phyloP scores from a whole-genome alignment of 106 monocot species.

The Phalaenopsis aphrodite region DNA sequence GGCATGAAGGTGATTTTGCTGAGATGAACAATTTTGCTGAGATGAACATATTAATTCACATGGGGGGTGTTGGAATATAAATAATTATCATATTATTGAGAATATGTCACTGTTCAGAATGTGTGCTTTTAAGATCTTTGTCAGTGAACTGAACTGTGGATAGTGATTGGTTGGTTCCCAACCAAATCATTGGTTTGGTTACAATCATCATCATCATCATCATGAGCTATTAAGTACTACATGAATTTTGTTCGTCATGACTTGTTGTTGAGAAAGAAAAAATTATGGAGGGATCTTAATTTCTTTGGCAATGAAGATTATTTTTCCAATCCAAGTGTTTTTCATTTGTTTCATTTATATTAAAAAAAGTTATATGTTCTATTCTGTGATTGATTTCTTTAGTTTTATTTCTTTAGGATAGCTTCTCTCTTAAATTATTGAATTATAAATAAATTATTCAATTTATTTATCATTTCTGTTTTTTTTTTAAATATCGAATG shows the following conservation, averaged over 20 bases:
- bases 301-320: too few species aligned
- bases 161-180: conserved; percentile 1
- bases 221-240: neutral
- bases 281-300: neutral
- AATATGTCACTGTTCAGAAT: neutral
- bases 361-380: too few species aligned
- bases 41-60: neutral
- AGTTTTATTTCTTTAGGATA: too few species aligned
- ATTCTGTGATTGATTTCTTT: too few species aligned
- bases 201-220: neutral
- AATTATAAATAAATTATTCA: too few species aligned
- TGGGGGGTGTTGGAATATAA: neutral
- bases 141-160: neutral
- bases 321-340: too few species aligned
- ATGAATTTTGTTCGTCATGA: neutral
- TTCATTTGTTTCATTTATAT: too few species aligned
- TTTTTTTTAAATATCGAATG: too few species aligned
- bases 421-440: too few species aligned
- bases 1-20: neutral
- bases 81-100: neutral
- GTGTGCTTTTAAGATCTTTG: neutral
- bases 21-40: neutral
- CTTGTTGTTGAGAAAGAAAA: neutral
- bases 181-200: conserved; percentile 2
- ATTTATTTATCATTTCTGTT: too few species aligned